Conservation (phyloP, 352 stramenopile species). For the Phytopythium sindhum region DNA sequence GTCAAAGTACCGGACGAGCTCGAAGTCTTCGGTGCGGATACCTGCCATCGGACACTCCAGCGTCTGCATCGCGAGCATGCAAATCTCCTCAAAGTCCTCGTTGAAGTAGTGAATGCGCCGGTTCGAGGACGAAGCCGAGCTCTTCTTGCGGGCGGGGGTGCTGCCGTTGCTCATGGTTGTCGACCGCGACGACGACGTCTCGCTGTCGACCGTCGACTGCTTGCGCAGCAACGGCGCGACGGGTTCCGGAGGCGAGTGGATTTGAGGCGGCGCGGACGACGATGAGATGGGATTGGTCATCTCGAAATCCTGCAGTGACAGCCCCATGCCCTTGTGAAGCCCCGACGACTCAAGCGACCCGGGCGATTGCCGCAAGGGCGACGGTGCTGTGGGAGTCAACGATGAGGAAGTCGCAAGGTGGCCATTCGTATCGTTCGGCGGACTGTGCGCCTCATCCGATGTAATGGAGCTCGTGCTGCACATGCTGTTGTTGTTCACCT, state of each 20-base stretch:
- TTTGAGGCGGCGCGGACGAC: background rate
- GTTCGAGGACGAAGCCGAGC: constrained; percentile 16
- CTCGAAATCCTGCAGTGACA: constrained; percentile 53
- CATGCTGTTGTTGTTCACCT: constrained; percentile 20
- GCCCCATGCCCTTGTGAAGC: constrained; percentile 25
- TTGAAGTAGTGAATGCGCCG: constrained; percentile 85
- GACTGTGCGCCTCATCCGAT: constrained; percentile 46
- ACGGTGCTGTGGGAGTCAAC: constrained; percentile 15
- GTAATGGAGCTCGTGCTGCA: constrained; percentile 47
- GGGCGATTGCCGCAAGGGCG: constrained; percentile 4
- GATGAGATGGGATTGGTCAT: constrained; percentile 20
- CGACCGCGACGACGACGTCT: constrained; percentile 1
- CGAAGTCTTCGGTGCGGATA: constrained; percentile 85
- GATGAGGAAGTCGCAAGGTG: constrained; percentile 1
- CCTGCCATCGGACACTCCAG: constrained; percentile 83
- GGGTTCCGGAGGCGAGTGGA: constrained; percentile 2
- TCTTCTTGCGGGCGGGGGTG: constrained; percentile 31
- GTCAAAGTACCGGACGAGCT: constrained; percentile 82
- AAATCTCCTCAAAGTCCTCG: constrained; percentile 87
- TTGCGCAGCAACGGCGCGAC: constrained; percentile 8
- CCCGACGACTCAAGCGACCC: background rate
- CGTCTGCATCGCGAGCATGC: constrained; percentile 84
- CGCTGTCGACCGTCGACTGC: constrained; percentile 3
- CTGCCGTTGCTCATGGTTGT: constrained; percentile 16
- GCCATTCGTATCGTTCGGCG: constrained; percentile 24